Evolutionary conservation across 345 rosid species (phyloP).

Genomic region (Arabidopsis suecica): DNA sequence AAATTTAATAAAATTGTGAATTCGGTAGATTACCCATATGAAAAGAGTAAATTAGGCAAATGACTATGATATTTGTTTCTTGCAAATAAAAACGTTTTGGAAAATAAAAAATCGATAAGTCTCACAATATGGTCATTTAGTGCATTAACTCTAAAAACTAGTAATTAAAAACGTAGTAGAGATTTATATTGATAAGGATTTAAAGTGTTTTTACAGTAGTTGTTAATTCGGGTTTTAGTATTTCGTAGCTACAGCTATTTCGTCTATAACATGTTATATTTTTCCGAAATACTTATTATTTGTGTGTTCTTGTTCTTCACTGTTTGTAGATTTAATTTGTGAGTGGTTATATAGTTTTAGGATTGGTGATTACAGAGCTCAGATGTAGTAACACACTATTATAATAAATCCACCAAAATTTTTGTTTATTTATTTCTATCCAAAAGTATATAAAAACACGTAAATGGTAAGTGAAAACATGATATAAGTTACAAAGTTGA

Average conservation of each 20-base stretch:
- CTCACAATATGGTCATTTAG: neutral
- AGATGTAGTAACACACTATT: too few species aligned
- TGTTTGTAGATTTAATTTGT: neutral
- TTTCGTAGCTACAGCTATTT: neutral
- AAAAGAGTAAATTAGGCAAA: neutral
- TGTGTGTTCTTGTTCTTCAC: neutral
- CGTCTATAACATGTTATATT: neutral
- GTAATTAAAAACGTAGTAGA: neutral
- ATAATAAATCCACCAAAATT: neutral
- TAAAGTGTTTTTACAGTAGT: neutral
- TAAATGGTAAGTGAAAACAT: conserved; percentile 4
- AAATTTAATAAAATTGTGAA: neutral
- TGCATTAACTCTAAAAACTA: neutral
- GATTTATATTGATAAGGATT: neutral
- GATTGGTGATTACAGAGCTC: neutral
- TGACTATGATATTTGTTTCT: neutral
- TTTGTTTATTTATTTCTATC: conserved; percentile 14
- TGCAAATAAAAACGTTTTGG: neutral
- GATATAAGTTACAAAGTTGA: conserved; percentile 32
- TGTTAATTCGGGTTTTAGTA: neutral
- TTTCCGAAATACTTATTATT: neutral
- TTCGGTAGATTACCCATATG: neutral
- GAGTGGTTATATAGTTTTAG: neutral
- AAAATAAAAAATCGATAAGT: too few species aligned
- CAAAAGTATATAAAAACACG: neutral